These are phyloP conservation scores for Torrubiellomyces zombiae DNA, from an alignment of 2,329 filamentous ascomycete genomes.

Conservation along the genomic window DNA sequence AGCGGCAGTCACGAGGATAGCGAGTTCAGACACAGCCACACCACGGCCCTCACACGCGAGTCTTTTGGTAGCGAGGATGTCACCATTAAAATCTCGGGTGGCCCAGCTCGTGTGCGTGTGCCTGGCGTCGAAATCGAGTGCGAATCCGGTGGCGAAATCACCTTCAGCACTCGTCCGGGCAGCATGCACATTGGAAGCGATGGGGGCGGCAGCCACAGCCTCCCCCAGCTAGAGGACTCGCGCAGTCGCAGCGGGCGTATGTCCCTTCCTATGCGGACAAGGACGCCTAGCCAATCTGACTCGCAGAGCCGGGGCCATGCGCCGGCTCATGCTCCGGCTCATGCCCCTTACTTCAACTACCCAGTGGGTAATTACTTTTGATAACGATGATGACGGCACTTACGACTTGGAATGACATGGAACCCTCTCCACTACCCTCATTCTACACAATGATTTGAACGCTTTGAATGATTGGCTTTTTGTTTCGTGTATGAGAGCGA, in stretches of 20 bases:
- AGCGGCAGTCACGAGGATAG: slow-evolving; percentile 46
- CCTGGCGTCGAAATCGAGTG: slow-evolving; percentile 42
- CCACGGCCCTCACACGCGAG: slow-evolving; percentile 42
- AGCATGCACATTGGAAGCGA: slow-evolving; percentile 31
- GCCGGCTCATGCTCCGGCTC: slow-evolving; percentile 8
- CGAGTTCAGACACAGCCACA: slow-evolving; percentile 43
- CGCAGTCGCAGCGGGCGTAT: slow-evolving; percentile 25
- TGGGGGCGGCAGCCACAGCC: slow-evolving; percentile 29
- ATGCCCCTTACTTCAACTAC: slow-evolving; percentile 17
- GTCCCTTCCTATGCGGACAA: slow-evolving; percentile 25
- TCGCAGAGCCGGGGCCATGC: slow-evolving; percentile 21
- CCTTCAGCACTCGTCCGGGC: slow-evolving; percentile 23
- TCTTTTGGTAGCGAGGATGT: slow-evolving; percentile 35
- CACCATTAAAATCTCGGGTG: slow-evolving; percentile 42
- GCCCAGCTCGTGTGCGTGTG: slow-evolving; percentile 37
- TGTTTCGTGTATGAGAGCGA: slow-evolving; percentile 5
- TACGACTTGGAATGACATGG: too few species aligned
- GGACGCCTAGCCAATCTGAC: slow-evolving; percentile 32
- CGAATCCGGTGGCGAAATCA: slow-evolving; percentile 42
- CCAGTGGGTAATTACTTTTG: slow-evolving; percentile 13
- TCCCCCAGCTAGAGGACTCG: slow-evolving; percentile 27
- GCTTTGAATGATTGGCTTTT: slow-evolving; percentile 1
- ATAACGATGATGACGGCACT: slow-evolving; percentile 13
- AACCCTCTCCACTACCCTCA: too few species aligned
- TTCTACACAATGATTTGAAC: too few species aligned